Evolutionary conservation across 345 rosid species (phyloP).

Genomic region (Salix udensis): DNA sequence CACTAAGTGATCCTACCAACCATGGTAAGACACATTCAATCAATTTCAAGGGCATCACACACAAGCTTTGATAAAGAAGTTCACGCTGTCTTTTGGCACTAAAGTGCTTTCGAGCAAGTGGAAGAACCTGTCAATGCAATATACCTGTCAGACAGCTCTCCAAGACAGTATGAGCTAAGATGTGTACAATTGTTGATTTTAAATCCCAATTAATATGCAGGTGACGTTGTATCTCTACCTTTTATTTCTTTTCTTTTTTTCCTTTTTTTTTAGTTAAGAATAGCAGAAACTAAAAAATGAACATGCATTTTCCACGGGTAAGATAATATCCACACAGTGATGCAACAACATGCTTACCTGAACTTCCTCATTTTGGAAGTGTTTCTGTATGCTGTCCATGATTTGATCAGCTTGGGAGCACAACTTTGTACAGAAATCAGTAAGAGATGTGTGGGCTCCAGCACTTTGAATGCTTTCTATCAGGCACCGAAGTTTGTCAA

Average conservation of each 20-base stretch:
- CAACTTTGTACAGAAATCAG: conserved; percentile 46
- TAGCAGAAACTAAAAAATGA: conserved; percentile 1
- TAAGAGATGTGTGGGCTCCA: conserved; percentile 40
- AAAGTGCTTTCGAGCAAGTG: conserved; percentile 58
- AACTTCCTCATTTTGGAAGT: conserved; percentile 54
- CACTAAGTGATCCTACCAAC: conserved; percentile 49
- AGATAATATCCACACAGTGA: not conserved
- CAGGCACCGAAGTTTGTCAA: conserved; percentile 49
- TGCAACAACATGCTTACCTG: conserved; percentile 35
- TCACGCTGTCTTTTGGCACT: conserved; percentile 52
- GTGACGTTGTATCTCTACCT: not conserved
- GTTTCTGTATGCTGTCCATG: conserved; percentile 51
- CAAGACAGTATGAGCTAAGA: not conserved
- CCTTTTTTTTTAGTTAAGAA: not conserved
- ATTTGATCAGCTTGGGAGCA: conserved; percentile 53
- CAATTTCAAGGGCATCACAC: conserved; percentile 60
- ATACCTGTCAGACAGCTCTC: not conserved
- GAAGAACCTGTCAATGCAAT: conserved; percentile 43
- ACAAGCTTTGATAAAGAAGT: conserved; percentile 55
- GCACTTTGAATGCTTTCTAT: conserved; percentile 48
- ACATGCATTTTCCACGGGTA: not conserved
- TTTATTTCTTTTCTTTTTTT: not conserved
- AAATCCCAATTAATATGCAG: not conserved
- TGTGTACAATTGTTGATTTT: not conserved
- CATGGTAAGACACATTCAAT: conserved; percentile 59